Base-by-base conservation (phyloP, 192 early-diverging fungal genomes). In the Coemansia sp. region DNA sequence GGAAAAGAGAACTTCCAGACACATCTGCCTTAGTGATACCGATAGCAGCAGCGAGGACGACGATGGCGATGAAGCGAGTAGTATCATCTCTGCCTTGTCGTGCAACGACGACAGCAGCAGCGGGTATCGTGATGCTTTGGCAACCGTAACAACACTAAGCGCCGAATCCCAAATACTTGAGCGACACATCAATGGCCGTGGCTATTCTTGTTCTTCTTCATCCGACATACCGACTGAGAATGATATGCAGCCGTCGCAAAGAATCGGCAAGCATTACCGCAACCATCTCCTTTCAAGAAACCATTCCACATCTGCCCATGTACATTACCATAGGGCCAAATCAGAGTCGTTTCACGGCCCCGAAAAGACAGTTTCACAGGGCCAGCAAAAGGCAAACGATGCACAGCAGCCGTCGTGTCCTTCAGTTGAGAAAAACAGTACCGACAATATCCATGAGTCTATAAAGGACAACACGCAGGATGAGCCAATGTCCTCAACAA, bases 401-500 rank as follows among this genome's bases (percentile, higher is more conserved):
- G 43, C 43, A 45, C 43, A 9, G 32, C 32, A 32, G 43, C 10
- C 43, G 43, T 45, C 43, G 43, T 45, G 43, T 15, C 13, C 13
- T 45, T 45, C 43, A 9, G 43, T 45, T 45, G 43, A 45, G 13
- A 45, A 45, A 7, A 1, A 22, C 8, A 18, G 51, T 0, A 47
- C 62, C 19, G 59, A 48, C 11, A 37, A 56, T 47, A 66, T 71
- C 66, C 46, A 67, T n/a, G 73, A 63, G 22, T 47, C 79, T 4
- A 73, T 76, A 21, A 63, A 56, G 18, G 45, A 67, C 39, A 82
- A 82, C 47, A 70, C 74, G 12, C 79, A 76, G 19, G 62, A 73
- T 6, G 79, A 73, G 56, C 79, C 79, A 40, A 82, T 82, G 79
- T 76, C 79, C 10, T 76, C 74, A 39, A 59, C 39, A 46, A 76